Conservation (phyloP, 2,329 filamentous ascomycete species). For the Phyllosticta capitalensis region DNA sequence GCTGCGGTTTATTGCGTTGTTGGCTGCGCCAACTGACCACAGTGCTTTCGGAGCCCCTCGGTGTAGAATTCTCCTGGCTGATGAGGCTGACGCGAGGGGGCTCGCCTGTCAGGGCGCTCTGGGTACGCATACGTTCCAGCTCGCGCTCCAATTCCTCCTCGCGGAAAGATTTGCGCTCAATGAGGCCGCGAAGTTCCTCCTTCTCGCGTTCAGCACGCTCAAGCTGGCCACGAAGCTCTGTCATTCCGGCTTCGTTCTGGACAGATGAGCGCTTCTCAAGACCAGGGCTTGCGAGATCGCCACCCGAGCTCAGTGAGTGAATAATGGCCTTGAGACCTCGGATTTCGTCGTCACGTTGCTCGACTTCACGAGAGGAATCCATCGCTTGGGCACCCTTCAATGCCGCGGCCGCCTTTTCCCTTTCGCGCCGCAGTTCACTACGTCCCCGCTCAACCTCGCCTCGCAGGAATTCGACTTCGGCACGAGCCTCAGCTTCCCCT, state of each 20-base stretch:
- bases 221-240: slow-evolving; percentile 48
- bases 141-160: slow-evolving; percentile 85
- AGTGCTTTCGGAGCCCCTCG: slow-evolving; percentile 58
- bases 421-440: slow-evolving; percentile 77
- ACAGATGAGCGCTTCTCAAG: slow-evolving; percentile 23
- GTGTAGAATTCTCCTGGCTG: slow-evolving; percentile 36
- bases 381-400: slow-evolving; percentile 44
- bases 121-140: slow-evolving; percentile 48
- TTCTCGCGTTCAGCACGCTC: slow-evolving; percentile 75
- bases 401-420: slow-evolving; percentile 65
- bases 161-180: slow-evolving; percentile 61
- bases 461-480: slow-evolving; percentile 88
- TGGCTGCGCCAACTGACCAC: slow-evolving; percentile 46
- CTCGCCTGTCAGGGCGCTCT: slow-evolving; percentile 7
- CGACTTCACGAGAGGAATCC: slow-evolving; percentile 59
- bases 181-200: slow-evolving; percentile 61
- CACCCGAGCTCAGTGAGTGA: slow-evolving; percentile 79
- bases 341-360: slow-evolving; percentile 95
- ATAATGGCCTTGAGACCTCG: slow-evolving; percentile 95
- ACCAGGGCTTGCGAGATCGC: slow-evolving; percentile 25
- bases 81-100: slow-evolving; percentile 45
- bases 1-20: not conserved
- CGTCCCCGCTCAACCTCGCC: slow-evolving; percentile 90
- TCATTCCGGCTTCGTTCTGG: slow-evolving; percentile 33
- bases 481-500: slow-evolving; percentile 89